Percentiles rank a stretch among this genome's conserved stretches.
phyloP scores from a whole-genome alignment of 2,329 filamentous ascomycete genomes.

The Lachnellula cervina region DNA sequence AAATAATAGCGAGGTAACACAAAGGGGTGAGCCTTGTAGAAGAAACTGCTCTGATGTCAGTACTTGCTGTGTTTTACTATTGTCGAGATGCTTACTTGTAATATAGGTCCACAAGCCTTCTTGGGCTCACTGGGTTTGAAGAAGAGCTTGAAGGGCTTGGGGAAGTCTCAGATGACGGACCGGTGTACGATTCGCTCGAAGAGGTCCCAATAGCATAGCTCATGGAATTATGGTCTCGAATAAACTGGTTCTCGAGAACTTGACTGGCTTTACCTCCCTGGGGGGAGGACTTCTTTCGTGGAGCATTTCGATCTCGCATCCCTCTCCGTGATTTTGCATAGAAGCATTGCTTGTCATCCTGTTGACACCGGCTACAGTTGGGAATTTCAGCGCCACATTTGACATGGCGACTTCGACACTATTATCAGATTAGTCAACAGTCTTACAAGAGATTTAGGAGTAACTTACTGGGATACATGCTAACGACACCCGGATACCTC shows the following conservation, averaged over 20 bases:
- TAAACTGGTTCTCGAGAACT: neutral
- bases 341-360: conserved; percentile 40
- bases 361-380: conserved; percentile 38
- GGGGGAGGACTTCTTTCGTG: conserved; percentile 17
- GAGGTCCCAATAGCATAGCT: conserved; percentile 1
- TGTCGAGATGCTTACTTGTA: conserved; percentile 18
- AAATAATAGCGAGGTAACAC: conserved; percentile 34
- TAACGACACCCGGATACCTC: conserved; percentile 38
- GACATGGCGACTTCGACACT: conserved; percentile 37
- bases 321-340: conserved; percentile 46
- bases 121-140: conserved; percentile 16
- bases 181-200: conserved; percentile 11
- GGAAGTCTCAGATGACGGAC: conserved; percentile 13
- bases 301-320: conserved; percentile 26
- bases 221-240: neutral
- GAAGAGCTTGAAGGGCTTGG: conserved; percentile 17
- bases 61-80: conserved; percentile 11
- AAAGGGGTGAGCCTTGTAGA: conserved; percentile 35
- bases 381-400: conserved; percentile 44
- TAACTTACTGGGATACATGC: conserved; percentile 40
- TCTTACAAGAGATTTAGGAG: conserved; percentile 42
- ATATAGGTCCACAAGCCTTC: conserved; percentile 21
- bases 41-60: conserved; percentile 28
- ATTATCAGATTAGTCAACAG: conserved; percentile 11
- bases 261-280: conserved; percentile 7